phyloP scores from a whole-genome alignment of 176 grass and related monocot species.

The Oryza meridionalis region DNA sequence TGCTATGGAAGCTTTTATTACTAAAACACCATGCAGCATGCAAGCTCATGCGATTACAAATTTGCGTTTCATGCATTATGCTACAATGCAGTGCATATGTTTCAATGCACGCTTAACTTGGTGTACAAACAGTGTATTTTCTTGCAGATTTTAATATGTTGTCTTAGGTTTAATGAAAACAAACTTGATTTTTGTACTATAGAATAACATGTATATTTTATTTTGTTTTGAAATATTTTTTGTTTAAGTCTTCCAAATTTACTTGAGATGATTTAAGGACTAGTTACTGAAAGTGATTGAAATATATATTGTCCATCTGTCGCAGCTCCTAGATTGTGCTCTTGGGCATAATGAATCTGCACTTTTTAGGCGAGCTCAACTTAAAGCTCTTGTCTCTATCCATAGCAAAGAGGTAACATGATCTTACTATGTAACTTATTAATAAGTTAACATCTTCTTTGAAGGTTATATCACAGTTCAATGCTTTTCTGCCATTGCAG shows the following conservation, averaged over 20 bases:
- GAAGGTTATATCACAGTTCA: constrained; percentile 20
- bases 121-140: neutral
- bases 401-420: constrained; percentile 96
- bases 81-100: constrained; percentile 15
- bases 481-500: constrained; percentile 56
- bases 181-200: constrained; percentile 41
- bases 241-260: constrained; percentile 31
- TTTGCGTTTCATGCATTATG: constrained; percentile 33
- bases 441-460: constrained; percentile 5
- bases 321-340: constrained; percentile 90
- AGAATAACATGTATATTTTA: constrained; percentile 7
- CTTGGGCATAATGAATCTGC: constrained; percentile 99
- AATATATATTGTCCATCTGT: constrained; percentile 25
- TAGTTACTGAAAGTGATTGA: constrained; percentile 43
- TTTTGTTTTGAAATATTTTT: neutral
- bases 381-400: constrained; percentile 97
- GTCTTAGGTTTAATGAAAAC: constrained; percentile 10
- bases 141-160: constrained; percentile 13
- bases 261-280: constrained; percentile 20
- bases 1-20: constrained; percentile 25
- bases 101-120: constrained; percentile 30
- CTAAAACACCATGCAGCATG: neutral
- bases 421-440: constrained; percentile 26
- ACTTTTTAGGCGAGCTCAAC: constrained; percentile 96
- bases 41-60: neutral